Evolutionary conservation across 805 yeast genomes (phyloP).

Genomic region (Debaryomyces prosopidis): DNA sequence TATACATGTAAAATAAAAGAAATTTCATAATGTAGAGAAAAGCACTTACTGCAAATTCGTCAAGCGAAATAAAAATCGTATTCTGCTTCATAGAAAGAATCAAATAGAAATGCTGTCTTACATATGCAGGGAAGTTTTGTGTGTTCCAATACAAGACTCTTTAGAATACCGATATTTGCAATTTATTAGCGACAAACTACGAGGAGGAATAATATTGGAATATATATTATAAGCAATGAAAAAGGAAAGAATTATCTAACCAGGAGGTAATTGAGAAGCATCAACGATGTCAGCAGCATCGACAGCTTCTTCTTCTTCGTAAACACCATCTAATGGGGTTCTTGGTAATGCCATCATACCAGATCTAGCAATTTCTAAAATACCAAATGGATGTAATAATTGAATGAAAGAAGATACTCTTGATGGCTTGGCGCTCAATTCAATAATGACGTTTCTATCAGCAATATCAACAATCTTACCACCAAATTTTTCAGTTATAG

Average conservation of each 20-base stretch:
- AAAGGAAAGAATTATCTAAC: slow-evolving; percentile 44
- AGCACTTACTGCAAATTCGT: no score
- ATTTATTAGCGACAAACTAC: background rate
- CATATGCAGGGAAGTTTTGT: no score
- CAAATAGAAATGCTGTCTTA: no score
- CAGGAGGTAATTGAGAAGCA: slow-evolving; percentile 91
- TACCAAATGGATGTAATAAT: slow-evolving; percentile 92
- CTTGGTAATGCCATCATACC: slow-evolving; percentile 99
- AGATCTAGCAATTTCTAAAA: slow-evolving; percentile 92
- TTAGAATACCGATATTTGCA: background rate
- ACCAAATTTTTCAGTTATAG: slow-evolving; percentile 82
- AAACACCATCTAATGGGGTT: slow-evolving; percentile 71
- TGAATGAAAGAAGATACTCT: slow-evolving; percentile 85
- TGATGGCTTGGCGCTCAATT: slow-evolving; percentile 90
- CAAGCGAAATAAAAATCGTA: no score
- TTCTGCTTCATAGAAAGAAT: no score
- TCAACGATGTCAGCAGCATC: slow-evolving; percentile 77
- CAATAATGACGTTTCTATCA: slow-evolving; percentile 91
- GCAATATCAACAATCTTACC: slow-evolving; percentile 91
- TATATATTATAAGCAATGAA: no score
- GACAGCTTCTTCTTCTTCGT: slow-evolving; percentile 47
- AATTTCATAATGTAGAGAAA: no score
- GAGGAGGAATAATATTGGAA: no score
- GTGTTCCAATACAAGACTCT: no score
- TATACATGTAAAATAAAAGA: no score